Percentiles rank a stretch among this genome's conserved stretches.
These are phyloP conservation scores for Emergomyces orientalis DNA, from an alignment of 2,329 filamentous ascomycete genomes.

Conservation along the genomic window DNA sequence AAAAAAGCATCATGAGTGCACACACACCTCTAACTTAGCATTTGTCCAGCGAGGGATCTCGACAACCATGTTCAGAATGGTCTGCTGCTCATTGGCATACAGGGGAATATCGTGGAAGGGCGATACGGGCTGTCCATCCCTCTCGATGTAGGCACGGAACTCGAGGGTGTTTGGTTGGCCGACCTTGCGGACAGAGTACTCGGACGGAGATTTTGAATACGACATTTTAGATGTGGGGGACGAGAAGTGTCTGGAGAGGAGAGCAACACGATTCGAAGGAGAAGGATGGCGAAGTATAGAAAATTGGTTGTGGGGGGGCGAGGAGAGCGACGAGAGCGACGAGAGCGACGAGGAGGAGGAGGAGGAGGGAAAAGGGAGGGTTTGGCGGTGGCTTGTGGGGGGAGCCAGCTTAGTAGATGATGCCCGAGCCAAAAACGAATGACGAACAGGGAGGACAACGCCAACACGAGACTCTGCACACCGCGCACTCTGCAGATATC, in stretches of 20 bases:
- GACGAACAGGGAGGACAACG: constrained; percentile 12
- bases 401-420: constrained; percentile 31
- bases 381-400: constrained; percentile 28
- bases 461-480: neutral
- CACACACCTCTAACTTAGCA: constrained; percentile 89
- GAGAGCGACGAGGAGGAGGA: constrained; percentile 18
- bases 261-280: constrained; percentile 29
- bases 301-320: constrained; percentile 14
- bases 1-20: neutral
- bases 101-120: constrained; percentile 98
- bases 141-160: constrained; percentile 95
- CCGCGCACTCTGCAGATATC: neutral
- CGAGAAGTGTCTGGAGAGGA: constrained; percentile 42
- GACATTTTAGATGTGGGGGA: constrained; percentile 28
- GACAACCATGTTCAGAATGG: constrained; percentile 96
- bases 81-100: constrained; percentile 93
- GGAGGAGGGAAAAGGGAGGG: constrained; percentile 17
- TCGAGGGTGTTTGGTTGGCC: constrained; percentile 86
- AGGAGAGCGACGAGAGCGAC: constrained; percentile 19
- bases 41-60: constrained; percentile 99
- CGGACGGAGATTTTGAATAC: constrained; percentile 48
- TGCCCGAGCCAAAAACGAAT: constrained; percentile 4
- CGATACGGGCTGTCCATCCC: constrained; percentile 87
- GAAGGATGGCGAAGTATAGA: constrained; percentile 7
- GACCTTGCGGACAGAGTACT: constrained; percentile 76